A percentile compares a stretch with the other conserved stretches of the same genome.
phyloP scores from a whole-genome alignment of 306 rosid genomes.

The Quercus ilex region DNA sequence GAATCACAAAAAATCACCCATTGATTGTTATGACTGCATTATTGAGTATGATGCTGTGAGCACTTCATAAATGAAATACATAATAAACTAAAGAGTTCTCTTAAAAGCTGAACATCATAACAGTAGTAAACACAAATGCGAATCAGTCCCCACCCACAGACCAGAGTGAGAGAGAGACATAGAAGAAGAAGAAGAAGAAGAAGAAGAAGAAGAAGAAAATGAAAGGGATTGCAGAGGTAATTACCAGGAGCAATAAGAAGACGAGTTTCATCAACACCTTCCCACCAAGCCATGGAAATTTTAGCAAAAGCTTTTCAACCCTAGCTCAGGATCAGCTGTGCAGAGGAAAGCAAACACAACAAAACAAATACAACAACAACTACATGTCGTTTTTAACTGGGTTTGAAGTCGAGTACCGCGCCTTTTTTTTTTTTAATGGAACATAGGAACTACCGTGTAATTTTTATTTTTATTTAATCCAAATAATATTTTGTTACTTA shows the following conservation, averaged over 20 bases:
- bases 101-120: not conserved
- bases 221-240: not conserved
- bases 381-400: too few species aligned
- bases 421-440: too few species aligned
- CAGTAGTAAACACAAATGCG: not conserved
- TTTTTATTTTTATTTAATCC: too few species aligned
- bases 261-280: conserved; percentile 63
- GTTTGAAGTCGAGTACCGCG: too few species aligned
- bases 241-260: conserved; percentile 74
- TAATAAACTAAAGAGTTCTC: not conserved
- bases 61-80: not conserved
- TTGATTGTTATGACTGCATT: not conserved
- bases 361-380: too few species aligned
- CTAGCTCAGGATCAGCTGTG: not conserved
- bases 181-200: not conserved
- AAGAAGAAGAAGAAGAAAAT: not conserved
- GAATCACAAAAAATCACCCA: not conserved
- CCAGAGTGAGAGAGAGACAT: not conserved
- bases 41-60: not conserved
- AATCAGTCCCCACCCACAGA: not conserved
- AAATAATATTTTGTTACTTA: too few species aligned
- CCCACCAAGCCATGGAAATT: conserved; percentile 56
- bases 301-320: conserved; percentile 14
- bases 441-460: too few species aligned
- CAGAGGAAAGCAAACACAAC: too few species aligned